Base-by-base conservation (phyloP, 2,329 filamentous ascomycete genomes). In the Chaetomium olivaceum region DNA sequence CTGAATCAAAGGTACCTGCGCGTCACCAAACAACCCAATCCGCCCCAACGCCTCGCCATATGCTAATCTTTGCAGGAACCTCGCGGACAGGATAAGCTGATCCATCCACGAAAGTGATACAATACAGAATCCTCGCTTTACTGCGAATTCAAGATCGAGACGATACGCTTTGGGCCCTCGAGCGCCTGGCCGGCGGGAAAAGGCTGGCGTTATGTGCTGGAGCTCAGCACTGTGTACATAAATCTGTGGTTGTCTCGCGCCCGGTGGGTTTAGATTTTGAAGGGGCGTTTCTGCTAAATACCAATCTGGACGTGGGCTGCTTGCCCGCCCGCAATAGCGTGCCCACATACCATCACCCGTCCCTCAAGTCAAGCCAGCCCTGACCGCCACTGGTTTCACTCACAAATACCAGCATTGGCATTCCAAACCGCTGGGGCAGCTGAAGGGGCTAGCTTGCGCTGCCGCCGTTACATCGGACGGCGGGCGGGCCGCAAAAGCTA, bases 161-260 rank as follows among this genome's bases (percentile, higher is more conserved):
- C 21, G 57, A 43, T 27, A 23, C 31, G 54, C 36, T 27, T 39
- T 36, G 51, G 25, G 51, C 36, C 33, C 25, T 46, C 25, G 19
- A 19, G 14, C 46, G 6, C 48, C 31, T 23, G 50, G 36, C 12
- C 31, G 23, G 55, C 31, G 31, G 25, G n/a, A 11, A 33, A 39
- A 19, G 56, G 9, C 9, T 11, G n/a, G 54, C 54, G 46, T 16
- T 55, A 48, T 64, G 56, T 56, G 62, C 56, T 60, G 36, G 51
- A 46, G 25, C 25, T 23, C 54, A 63, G 59, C 58, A 63, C 66
- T 55, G 46, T 69, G 68, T 69, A 69, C 61, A 69, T 68, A 69
- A 63, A 63, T 67, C 43, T 64, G 8, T 51, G 39, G 55, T 59
- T 55, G 52, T 63, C 43, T 62, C n/a, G 43, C 29, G 29, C 51